Evolutionary conservation across 2,329 filamentous ascomycete genomes (phyloP).

Genomic region (Lecanicillium sp.): DNA sequence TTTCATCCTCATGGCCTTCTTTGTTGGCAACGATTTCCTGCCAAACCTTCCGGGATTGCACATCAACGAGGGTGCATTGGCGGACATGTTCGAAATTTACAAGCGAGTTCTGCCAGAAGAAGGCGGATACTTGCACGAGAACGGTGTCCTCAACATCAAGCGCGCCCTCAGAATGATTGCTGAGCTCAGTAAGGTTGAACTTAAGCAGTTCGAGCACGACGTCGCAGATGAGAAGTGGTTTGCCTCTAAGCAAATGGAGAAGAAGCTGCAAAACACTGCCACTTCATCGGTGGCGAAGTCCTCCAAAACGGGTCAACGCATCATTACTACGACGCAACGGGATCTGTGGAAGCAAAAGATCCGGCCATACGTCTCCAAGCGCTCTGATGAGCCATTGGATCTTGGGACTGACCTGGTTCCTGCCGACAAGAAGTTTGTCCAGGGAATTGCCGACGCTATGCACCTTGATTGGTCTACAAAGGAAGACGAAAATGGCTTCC

Average conservation of each 20-base stretch:
- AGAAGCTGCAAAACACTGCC: slow-evolving; percentile 53
- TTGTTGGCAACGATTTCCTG: slow-evolving; percentile 98
- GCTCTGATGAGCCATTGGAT: slow-evolving; percentile 60
- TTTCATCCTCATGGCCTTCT: slow-evolving; percentile 99
- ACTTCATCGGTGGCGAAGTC: slow-evolving; percentile 46
- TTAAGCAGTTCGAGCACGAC: slow-evolving; percentile 87
- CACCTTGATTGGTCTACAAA: slow-evolving; percentile 53
- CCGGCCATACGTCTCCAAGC: slow-evolving; percentile 73
- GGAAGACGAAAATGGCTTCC: slow-evolving; percentile 49
- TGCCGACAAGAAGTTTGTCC: slow-evolving; percentile 85
- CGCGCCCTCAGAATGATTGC: slow-evolving; percentile 72
- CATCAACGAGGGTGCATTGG: slow-evolving; percentile 95
- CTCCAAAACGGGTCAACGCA: slow-evolving; percentile 52
- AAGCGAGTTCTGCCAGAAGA: slow-evolving; percentile 82
- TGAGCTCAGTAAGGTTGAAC: slow-evolving; percentile 82
- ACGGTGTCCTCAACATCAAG: slow-evolving; percentile 82
- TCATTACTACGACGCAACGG: slow-evolving; percentile 75
- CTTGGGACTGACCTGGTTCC: slow-evolving; percentile 69
- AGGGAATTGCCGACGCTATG: slow-evolving; percentile 68
- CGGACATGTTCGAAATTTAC: slow-evolving; percentile 96
- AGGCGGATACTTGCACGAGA: slow-evolving; percentile 94
- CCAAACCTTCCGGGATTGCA: slow-evolving; percentile 93
- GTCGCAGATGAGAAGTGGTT: slow-evolving; percentile 88
- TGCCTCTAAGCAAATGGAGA: slow-evolving; percentile 73
- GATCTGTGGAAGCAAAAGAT: slow-evolving; percentile 74